Percentiles rank a stretch among this genome's conserved stretches.
Conservation (phyloP, 331 rosid genomes). For the Malus hybrid region DNA sequence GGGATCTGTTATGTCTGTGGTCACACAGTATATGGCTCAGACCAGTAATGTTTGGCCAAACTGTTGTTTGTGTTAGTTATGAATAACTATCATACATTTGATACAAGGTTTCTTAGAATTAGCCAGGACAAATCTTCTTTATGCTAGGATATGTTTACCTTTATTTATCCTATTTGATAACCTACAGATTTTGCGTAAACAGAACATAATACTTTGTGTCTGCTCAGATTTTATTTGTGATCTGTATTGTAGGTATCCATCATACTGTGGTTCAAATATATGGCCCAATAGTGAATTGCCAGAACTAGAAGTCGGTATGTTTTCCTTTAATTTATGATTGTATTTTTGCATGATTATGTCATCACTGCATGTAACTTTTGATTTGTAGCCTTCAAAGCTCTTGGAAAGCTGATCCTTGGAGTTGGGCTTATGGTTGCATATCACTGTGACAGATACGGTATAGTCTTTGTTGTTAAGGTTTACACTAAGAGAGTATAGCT, state of each 20-base stretch:
- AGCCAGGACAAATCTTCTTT: neutral
- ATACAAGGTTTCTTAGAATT: neutral
- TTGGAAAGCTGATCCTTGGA: constrained; percentile 82
- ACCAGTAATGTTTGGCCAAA: neutral
- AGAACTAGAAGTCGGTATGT: constrained; percentile 42
- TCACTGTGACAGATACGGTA: constrained; percentile 91
- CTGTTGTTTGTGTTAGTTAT: neutral
- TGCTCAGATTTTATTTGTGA: constrained; percentile 3
- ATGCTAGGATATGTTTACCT: neutral
- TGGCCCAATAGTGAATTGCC: too few species aligned
- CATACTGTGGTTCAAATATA: too few species aligned
- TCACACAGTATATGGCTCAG: neutral
- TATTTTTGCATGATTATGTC: constrained; percentile 7
- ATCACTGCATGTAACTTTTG: constrained; percentile 7
- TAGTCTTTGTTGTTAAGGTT: constrained; percentile 1
- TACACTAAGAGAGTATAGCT: neutral
- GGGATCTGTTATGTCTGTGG: constrained; percentile 7
- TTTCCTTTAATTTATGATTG: constrained; percentile 3
- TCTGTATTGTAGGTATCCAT: too few species aligned
- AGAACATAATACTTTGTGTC: constrained; percentile 1
- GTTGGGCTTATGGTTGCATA: constrained; percentile 90
- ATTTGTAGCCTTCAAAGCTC: constrained; percentile 79
- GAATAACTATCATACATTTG: neutral
- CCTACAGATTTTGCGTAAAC: constrained; percentile 1
- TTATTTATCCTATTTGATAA: constrained; percentile 1